Evolutionary conservation across 768 basidiomycete genomes (phyloP), one percentile per base, ranked within the genome.

Genomic region (Stropharia rugosoannulata): DNA sequence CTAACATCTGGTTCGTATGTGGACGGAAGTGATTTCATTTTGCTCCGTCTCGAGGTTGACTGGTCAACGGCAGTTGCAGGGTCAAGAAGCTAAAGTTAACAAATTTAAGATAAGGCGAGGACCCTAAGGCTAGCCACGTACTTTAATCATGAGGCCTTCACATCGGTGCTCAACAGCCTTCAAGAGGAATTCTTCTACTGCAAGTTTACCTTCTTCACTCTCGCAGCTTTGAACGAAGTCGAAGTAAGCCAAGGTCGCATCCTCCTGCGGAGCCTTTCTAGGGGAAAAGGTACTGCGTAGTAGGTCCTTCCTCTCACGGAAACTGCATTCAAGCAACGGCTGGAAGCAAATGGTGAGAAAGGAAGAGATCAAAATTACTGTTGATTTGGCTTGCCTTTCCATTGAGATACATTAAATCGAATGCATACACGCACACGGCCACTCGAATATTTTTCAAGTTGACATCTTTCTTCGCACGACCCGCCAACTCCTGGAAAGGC

Each of bases 141-240:
- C 89, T 72, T 97, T 97, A 64, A 96, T 80, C 94, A 97, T 95
- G 59, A 96, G 74, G n/a, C 95, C 95, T 70, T 97, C 95, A 54
- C 88, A 90, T 52, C 85, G 84, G 65, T 86, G 86, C 65, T 84
- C 82, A 19, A 93, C 79, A 2, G 90, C 87, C 55, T 77, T 77
- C 64, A 83, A 72, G 83, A 93, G 92, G 69, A 96, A 96, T 5
- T 74, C 79, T 67, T 89, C 80, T 6, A 96, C 77, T 11, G 69
- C 76, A n/a, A 79, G 79, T 53, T 80, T 76, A 12, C 85, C 89
- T 41, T 76, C 75, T 37, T 78, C 75, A 63, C 89, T 87, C 59
- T 86, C 84, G 56, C 84, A 82, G 55, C 81, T 88, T 61, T 86
- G 80, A 32, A 95, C 90, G 64, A 92, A 90, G 49, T 79, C 75